Evolutionary conservation across 225 moss, liverwort and hornwort genomes (phyloP), one percentile per base, ranked within the genome.

Genomic region (Lunularia cruciata): DNA sequence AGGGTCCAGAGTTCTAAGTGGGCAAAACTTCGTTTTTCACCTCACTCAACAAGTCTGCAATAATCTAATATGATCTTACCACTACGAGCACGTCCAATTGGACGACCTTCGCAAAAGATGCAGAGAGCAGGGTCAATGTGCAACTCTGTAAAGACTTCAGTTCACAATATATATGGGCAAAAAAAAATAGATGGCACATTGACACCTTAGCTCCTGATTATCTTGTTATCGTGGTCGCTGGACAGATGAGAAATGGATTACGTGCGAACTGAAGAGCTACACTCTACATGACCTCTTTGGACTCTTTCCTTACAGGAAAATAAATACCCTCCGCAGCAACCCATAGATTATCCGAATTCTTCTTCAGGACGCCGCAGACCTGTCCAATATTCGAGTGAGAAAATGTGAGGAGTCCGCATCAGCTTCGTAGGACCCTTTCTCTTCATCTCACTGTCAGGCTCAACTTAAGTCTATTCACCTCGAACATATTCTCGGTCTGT

Each of bases 311-410:
- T 12, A 84, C 65, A 43, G 89, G 90, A 60, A 96, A 92, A 71
- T 96, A 96, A 33, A 96, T 65, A 31, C 95, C 95, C 72, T 96
- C 95, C 1, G 95, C 83, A 4, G 95, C 92, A 25, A 72, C 64
- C 95, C 95, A 96, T 26, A 96, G 49, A 70, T 90, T 96, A 53
- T 96, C 92, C 13, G 83, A 57, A 52, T 31, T 90, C 74, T 89
- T 96, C 77, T 92, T 96, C 65, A 57, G 43, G 28, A 87, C 77
- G 49, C 92, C 92, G 32, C 95, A 96, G 35, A 96, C 95, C 95
- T 95, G 87, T 71, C 9, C 22, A 20, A 61, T n/a, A n/a, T n/a
- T n/a, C n/a, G n/a, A n/a, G n/a, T n/a, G n/a, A n/a, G n/a, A n/a
- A n/a, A n/a, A n/a, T n/a, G n/a, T n/a, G n/a, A n/a, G n/a, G n/a